These are phyloP conservation scores for Staphylotrichum longicolle DNA, from an alignment of 495 filamentous ascomycete genomes.

Conservation along the genomic window DNA sequence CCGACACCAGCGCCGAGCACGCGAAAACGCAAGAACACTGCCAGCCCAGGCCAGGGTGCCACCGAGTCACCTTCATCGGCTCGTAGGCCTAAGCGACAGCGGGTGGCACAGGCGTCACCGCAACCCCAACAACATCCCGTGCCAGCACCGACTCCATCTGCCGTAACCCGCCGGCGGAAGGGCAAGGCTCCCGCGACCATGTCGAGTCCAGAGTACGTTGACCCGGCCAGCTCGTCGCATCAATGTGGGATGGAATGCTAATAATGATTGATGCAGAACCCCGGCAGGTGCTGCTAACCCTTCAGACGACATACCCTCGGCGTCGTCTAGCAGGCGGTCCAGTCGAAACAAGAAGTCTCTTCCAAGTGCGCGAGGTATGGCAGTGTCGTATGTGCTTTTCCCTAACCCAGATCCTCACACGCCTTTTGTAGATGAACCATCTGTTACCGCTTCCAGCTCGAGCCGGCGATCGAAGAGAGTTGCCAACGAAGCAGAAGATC, in stretches of 20 bases:
- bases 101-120: constrained; percentile 35
- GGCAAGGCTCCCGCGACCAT: constrained; percentile 65
- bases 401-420: constrained; percentile 18
- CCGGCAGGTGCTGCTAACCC: constrained; percentile 37
- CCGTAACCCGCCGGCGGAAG: constrained; percentile 55
- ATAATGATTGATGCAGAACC: constrained; percentile 26
- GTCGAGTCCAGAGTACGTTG: constrained; percentile 76
- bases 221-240: neutral
- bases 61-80: constrained; percentile 36
- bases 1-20: constrained; percentile 29
- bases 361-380: constrained; percentile 41
- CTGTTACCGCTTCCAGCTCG: constrained; percentile 36
- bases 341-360: constrained; percentile 60
- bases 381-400: neutral
- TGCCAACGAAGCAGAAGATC: constrained; percentile 50
- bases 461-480: constrained; percentile 53
- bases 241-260: constrained; percentile 15
- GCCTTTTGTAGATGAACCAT: constrained; percentile 23
- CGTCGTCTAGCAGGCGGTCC: constrained; percentile 64
- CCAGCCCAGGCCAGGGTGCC: constrained; percentile 23
- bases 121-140: constrained; percentile 27
- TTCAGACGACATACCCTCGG: constrained; percentile 38
- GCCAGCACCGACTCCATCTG: constrained; percentile 26
- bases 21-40: constrained; percentile 43
- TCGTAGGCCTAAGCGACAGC: constrained; percentile 56